Conservation (phyloP, 2,329 filamentous ascomycete species). For the Dothideomycetes sp. region DNA sequence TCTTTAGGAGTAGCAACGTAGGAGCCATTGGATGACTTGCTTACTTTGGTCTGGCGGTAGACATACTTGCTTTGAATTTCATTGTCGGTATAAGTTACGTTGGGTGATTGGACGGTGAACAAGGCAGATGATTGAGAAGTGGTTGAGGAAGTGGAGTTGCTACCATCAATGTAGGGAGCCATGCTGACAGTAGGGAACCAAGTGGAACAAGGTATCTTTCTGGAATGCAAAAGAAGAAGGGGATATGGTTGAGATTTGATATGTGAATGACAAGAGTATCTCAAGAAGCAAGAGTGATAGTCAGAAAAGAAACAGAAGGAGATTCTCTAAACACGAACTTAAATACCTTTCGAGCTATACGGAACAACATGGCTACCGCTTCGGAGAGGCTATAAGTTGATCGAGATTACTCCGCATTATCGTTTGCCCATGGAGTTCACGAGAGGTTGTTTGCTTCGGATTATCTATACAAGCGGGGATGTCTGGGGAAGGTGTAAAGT, state of each 20-base stretch:
- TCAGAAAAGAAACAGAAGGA: constrained; percentile 3
- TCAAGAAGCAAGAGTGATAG: background rate
- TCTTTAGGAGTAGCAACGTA: constrained; percentile 78
- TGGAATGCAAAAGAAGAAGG: no score
- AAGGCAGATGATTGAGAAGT: constrained; percentile 28
- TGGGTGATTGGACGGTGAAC: constrained; percentile 85
- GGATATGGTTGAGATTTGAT: no score
- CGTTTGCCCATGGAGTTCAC: constrained; percentile 1
- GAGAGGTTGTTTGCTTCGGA: background rate
- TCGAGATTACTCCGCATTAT: constrained; percentile 7
- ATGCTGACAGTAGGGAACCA: constrained; percentile 45
- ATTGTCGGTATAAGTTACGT: constrained; percentile 79
- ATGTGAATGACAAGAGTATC: no score
- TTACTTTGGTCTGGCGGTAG: constrained; percentile 86
- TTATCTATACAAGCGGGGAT: constrained; percentile 9
- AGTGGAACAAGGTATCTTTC: background rate
- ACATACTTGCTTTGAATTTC: constrained; percentile 91
- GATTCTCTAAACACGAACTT: background rate
- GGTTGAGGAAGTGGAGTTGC: constrained; percentile 32
- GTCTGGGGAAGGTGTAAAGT: no score
- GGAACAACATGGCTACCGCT: constrained; percentile 9
- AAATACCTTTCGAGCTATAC: constrained; percentile 7
- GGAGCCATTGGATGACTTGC: constrained; percentile 61
- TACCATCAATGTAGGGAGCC: constrained; percentile 84
- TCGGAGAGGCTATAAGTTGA: constrained; percentile 1